These are phyloP conservation scores for Cercospora berteroae DNA, from an alignment of 2,329 filamentous ascomycete species.

Conservation along the genomic window DNA sequence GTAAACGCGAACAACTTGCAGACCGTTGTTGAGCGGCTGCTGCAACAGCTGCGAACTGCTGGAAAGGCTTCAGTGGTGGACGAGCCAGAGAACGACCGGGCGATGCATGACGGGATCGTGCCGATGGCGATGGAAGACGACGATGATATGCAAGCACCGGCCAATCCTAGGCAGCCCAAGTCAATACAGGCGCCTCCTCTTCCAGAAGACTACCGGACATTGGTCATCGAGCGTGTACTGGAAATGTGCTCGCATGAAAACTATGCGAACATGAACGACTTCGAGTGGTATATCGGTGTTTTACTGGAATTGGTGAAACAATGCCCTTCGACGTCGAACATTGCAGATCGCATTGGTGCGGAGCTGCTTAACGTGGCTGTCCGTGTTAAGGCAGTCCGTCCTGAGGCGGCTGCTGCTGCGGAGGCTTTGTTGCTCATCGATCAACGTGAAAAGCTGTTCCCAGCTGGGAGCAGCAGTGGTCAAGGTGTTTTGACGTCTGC, in stretches of 20 bases:
- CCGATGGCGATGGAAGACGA: constrained; percentile 57
- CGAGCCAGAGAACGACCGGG: constrained; percentile 49
- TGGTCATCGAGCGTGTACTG: constrained; percentile 78
- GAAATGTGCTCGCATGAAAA: constrained; percentile 88
- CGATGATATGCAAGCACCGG: constrained; percentile 54
- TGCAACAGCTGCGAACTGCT: constrained; percentile 74
- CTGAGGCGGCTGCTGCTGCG: constrained; percentile 77
- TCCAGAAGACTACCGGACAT: constrained; percentile 80
- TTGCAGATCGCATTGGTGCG: constrained; percentile 72
- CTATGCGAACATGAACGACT: constrained; percentile 81
- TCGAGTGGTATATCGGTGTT: constrained; percentile 96
- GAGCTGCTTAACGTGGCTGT: constrained; percentile 90
- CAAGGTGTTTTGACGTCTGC: constrained; percentile 69
- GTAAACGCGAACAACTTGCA: constrained; percentile 83
- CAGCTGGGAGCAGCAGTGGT: constrained; percentile 50
- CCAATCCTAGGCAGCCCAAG: constrained; percentile 53
- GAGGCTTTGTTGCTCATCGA: constrained; percentile 69
- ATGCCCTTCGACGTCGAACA: constrained; percentile 56
- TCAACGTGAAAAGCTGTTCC: constrained; percentile 57
- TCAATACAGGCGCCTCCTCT: constrained; percentile 58
- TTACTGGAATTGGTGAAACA: constrained; percentile 76
- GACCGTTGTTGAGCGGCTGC: constrained; percentile 78
- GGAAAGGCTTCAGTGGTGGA: constrained; percentile 54
- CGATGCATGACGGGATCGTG: constrained; percentile 43
- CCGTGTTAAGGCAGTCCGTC: constrained; percentile 79